Conservation (phyloP, 2,329 filamentous ascomycete species). For the Decorospora gaudefroyi region DNA sequence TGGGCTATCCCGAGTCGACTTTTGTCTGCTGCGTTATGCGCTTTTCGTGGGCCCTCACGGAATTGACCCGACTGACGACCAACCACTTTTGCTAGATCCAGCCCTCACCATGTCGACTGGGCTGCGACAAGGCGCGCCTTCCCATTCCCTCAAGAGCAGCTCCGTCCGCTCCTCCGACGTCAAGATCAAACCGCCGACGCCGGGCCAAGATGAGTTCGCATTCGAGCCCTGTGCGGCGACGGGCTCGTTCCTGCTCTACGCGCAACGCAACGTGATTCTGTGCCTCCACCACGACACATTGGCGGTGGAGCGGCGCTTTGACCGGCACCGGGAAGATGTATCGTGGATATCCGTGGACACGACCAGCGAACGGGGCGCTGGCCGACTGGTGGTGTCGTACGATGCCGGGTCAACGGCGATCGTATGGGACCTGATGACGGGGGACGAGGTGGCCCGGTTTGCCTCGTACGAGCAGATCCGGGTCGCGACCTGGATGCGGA, state of each 20-base stretch:
- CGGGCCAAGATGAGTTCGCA: conserved; percentile 54
- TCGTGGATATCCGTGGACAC: conserved; percentile 87
- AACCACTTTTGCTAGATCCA: conserved; percentile 31
- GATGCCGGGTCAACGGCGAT: conserved; percentile 90
- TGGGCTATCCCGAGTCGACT: conserved; percentile 36
- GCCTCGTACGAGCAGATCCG: conserved; percentile 85
- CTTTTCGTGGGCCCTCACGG: conserved; percentile 30
- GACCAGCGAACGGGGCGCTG: conserved; percentile 81
- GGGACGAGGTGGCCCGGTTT: conserved; percentile 89
- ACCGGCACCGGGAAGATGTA: conserved; percentile 80
- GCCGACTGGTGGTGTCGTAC: conserved; percentile 88
- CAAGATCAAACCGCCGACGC: conserved; percentile 49
- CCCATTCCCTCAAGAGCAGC: conserved; percentile 38
- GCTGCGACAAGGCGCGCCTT: conserved; percentile 50
- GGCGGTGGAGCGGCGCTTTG: conserved; percentile 83
- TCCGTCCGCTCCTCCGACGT: conserved; percentile 43
- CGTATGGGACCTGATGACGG: conserved; percentile 94
- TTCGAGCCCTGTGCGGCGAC: conserved; percentile 92
- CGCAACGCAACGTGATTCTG: conserved; percentile 78
- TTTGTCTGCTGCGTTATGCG: conserved; percentile 37
- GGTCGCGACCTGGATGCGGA: conserved; percentile 91
- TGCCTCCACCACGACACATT: conserved; percentile 92
- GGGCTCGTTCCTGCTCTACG: conserved; percentile 86
- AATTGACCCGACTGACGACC: conserved; percentile 38
- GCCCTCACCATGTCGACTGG: conserved; percentile 52